phyloP scores from a whole-genome alignment of 257 asterid species.

The Fraxinus anomala region DNA sequence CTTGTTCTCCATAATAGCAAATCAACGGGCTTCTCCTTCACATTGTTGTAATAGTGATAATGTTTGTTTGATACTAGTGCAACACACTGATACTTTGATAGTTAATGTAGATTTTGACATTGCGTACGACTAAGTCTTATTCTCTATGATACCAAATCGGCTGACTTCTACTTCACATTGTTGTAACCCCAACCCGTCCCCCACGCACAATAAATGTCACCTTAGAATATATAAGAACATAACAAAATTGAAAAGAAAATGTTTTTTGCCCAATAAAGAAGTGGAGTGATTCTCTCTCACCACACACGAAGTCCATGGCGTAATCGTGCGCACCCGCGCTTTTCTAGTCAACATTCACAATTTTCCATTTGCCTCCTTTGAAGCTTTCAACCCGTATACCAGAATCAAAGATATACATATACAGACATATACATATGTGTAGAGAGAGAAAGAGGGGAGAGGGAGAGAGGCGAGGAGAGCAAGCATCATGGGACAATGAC shows the following conservation, averaged over 20 bases:
- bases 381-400: constrained; percentile 31
- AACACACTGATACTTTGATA: too few species aligned
- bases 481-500: constrained; percentile 34
- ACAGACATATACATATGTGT: neutral
- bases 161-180: too few species aligned
- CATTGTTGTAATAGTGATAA: too few species aligned
- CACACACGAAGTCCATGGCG: neutral
- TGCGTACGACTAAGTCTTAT: too few species aligned
- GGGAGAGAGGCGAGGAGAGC: constrained; percentile 31
- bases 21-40: too few species aligned
- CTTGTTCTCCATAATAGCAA: too few species aligned
- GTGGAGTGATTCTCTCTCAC: neutral
- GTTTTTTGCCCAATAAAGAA: neutral
- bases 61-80: too few species aligned
- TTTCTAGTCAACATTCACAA: constrained; percentile 28
- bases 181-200: too few species aligned
- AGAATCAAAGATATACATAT: neutral
- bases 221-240: neutral
- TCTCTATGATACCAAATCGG: too few species aligned
- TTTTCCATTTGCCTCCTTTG: constrained; percentile 27
- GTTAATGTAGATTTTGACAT: too few species aligned
- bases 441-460: constrained; percentile 5
- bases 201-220: too few species aligned
- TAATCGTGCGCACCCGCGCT: constrained; percentile 35
- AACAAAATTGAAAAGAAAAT: neutral